Percentiles rank a stretch among this genome's conserved stretches.
Conservation (phyloP, 352 stramenopile genomes). For the Hyaloperonospora arabidopsidis region DNA sequence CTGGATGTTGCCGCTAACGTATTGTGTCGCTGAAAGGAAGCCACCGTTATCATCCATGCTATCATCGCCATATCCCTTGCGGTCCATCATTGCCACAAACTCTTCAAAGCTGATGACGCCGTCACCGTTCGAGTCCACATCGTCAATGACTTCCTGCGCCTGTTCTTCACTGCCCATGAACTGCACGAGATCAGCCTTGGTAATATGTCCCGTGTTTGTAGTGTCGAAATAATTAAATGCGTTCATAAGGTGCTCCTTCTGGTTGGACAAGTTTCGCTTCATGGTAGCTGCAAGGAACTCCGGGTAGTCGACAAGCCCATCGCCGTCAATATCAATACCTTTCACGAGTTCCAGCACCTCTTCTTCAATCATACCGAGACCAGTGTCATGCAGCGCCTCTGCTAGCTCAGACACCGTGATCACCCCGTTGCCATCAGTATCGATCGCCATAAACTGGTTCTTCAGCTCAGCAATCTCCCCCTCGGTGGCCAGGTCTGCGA, state of each 20-base stretch:
- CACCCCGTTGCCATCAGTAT: conserved; percentile 79
- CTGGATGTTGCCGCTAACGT: conserved; percentile 17
- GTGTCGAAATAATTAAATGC: conserved; percentile 90
- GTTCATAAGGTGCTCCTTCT: conserved; percentile 82
- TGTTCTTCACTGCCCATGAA: conserved; percentile 91
- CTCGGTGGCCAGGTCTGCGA: conserved; percentile 80
- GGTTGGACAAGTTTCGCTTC: conserved; percentile 84
- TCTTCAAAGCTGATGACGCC: conserved; percentile 90
- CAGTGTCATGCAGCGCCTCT: conserved; percentile 66
- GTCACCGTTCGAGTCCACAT: conserved; percentile 88
- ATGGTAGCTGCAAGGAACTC: conserved; percentile 89
- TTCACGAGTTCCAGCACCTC: conserved; percentile 83
- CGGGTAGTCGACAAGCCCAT: conserved; percentile 82
- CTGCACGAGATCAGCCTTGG: conserved; percentile 82
- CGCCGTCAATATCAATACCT: conserved; percentile 87
- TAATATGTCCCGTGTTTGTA: conserved; percentile 79
- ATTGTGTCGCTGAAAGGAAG: conserved; percentile 45
- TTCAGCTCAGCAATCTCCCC: conserved; percentile 79
- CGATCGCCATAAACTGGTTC: conserved; percentile 83
- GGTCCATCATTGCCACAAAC: conserved; percentile 88
- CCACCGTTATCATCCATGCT: conserved; percentile 46
- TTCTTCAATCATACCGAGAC: conserved; percentile 84
- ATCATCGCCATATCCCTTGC: conserved; percentile 74
- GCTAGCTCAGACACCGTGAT: conserved; percentile 87
- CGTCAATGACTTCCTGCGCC: conserved; percentile 86